These are phyloP conservation scores for Neurospora sp. DNA, from an alignment of 495 filamentous ascomycete genomes.

Conservation along the genomic window DNA sequence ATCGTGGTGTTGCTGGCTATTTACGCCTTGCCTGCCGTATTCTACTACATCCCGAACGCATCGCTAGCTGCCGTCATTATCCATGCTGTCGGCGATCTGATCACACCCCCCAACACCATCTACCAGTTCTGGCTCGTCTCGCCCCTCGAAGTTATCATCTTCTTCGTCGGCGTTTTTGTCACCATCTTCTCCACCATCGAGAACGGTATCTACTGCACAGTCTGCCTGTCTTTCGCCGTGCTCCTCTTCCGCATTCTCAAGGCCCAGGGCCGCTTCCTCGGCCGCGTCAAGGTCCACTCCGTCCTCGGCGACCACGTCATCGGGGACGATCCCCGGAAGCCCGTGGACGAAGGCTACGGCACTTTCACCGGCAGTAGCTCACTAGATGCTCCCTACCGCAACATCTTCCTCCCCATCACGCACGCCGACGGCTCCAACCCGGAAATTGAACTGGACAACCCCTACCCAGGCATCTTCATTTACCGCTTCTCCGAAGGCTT, in stretches of 20 bases:
- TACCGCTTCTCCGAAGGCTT: conserved; percentile 96
- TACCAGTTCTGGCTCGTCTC: conserved; percentile 96
- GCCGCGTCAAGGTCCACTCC: conserved; percentile 80
- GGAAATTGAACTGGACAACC: conserved; percentile 62
- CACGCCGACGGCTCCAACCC: conserved; percentile 89
- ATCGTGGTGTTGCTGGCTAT: conserved; percentile 86
- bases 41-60: conserved; percentile 88
- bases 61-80: conserved; percentile 91
- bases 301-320: conserved; percentile 74
- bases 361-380: conserved; percentile 29
- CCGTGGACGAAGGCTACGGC: conserved; percentile 32
- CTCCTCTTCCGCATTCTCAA: conserved; percentile 79
- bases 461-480: conserved; percentile 93
- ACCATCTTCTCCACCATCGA: conserved; percentile 86
- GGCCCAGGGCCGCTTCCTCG: conserved; percentile 78
- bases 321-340: conserved; percentile 37
- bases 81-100: conserved; percentile 90
- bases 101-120: conserved; percentile 86
- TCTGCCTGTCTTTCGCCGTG: conserved; percentile 64
- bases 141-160: conserved; percentile 83
- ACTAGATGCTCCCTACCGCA: conserved; percentile 38
- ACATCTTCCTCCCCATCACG: conserved; percentile 84
- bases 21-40: conserved; percentile 83
- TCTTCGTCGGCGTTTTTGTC: conserved; percentile 88
- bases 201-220: conserved; percentile 83